Percentiles rank a stretch among this genome's conserved stretches.
Evolutionary conservation across 75 land plant species (phyloP).

Genomic region (Ceratopteris richardii): DNA sequence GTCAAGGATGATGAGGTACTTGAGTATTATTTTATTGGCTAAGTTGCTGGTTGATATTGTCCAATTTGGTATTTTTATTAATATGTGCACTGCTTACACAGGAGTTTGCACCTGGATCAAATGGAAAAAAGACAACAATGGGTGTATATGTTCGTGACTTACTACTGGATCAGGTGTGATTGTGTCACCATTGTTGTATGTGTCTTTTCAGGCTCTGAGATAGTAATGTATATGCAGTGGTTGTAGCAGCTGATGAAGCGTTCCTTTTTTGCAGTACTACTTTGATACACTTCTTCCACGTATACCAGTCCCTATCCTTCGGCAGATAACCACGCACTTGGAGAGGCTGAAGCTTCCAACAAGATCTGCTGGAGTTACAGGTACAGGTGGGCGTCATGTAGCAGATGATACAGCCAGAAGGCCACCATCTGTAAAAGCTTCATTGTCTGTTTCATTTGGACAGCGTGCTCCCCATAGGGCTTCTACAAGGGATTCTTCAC

Average conservation of each 20-base stretch:
- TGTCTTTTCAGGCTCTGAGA: not conserved
- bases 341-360: constrained; percentile 86
- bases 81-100: constrained; percentile 7
- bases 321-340: constrained; percentile 58
- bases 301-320: constrained; percentile 83
- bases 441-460: constrained; percentile 96
- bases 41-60: not conserved
- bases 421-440: constrained; percentile 99
- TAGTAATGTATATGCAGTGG: too few species aligned
- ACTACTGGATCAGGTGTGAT: constrained; percentile 83
- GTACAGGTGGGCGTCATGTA: constrained; percentile 66
- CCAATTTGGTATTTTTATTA: not conserved
- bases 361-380: constrained; percentile 69
- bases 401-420: constrained; percentile 95
- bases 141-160: constrained; percentile 94
- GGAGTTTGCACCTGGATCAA: constrained; percentile 94
- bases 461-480: constrained; percentile 99
- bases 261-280: constrained; percentile 65
- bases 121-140: constrained; percentile 84
- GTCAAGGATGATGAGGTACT: constrained; percentile 86
- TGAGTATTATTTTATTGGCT: not conserved
- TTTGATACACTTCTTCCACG: constrained; percentile 97
- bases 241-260: not conserved
- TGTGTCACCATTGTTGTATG: not conserved
- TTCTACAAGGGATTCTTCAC: constrained; percentile 95